A percentile compares a stretch with the other conserved stretches of the same genome.
Evolutionary conservation across 2,329 filamentous ascomycete genomes (phyloP).

Genomic region (Penicillium psychrosexuale): DNA sequence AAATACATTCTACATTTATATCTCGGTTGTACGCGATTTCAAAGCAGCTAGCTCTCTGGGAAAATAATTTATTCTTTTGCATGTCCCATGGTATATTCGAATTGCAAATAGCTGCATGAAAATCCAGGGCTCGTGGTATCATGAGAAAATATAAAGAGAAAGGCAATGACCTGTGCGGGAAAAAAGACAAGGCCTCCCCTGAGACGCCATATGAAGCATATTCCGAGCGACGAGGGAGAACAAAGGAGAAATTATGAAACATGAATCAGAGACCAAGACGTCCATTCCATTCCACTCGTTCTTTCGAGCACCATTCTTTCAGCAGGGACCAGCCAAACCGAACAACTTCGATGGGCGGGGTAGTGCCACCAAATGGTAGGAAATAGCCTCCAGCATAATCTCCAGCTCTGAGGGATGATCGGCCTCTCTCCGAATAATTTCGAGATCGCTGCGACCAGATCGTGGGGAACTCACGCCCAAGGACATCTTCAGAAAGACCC

Average conservation of each 20-base stretch:
- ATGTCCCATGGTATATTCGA: conserved; percentile 18
- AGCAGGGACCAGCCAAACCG: conserved; percentile 46
- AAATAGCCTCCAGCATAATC: conserved; percentile 40
- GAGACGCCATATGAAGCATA: conserved; percentile 10
- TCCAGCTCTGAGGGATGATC: conserved; percentile 32
- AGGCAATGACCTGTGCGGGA: conserved; percentile 5
- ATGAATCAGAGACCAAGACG: conserved; percentile 38
- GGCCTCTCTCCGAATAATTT: conserved; percentile 38
- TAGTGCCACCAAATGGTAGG: conserved; percentile 44
- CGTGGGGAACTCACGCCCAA: conserved; percentile 42
- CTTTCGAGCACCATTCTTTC: conserved; percentile 46
- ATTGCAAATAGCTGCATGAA: conserved; percentile 20
- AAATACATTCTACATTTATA: not conserved
- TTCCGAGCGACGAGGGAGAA: not conserved
- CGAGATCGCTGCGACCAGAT: conserved; percentile 45
- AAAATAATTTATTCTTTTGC: not conserved
- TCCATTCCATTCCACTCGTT: conserved; percentile 46
- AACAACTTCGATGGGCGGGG: conserved; percentile 45
- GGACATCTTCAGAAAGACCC: conserved; percentile 40
- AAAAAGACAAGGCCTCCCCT: not conserved
- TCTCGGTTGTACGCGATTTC: not conserved
- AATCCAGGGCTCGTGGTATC: conserved; percentile 34
- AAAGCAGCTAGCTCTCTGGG: not conserved
- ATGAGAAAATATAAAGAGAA: conserved; percentile 21
- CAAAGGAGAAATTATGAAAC: not conserved